Percentiles rank a stretch among this genome's conserved stretches.
phyloP scores from a whole-genome alignment of 1,139 yeast genomes.

The Hemisphaericaspora xylofermentans region DNA sequence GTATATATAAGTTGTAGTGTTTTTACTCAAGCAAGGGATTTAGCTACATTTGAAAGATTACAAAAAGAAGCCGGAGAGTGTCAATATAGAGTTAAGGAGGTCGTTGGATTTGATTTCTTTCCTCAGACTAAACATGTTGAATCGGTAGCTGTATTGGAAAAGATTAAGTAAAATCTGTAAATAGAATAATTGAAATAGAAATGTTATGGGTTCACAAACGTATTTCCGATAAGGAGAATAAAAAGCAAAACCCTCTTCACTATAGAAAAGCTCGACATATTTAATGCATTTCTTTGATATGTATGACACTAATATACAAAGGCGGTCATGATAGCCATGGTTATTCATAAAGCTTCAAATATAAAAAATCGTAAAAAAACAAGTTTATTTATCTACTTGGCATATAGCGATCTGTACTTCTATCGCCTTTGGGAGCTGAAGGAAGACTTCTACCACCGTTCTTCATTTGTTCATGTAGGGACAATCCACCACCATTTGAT shows the following conservation, averaged over 20 bases:
- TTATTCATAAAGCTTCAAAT: no score
- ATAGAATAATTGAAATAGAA: no score
- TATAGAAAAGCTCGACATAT: no score
- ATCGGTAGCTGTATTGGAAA: conserved; percentile 39
- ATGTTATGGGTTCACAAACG: no score
- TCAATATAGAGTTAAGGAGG: conserved; percentile 29
- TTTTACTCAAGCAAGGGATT: conserved; percentile 48
- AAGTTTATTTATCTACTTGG: neutral
- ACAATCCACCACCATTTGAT: neutral
- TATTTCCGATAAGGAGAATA: no score
- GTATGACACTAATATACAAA: no score
- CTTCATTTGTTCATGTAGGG: conserved; percentile 1
- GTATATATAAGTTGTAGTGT: conserved; percentile 48
- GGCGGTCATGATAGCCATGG: no score
- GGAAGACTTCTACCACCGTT: conserved; percentile 1
- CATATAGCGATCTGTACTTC: neutral
- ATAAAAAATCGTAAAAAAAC: no score
- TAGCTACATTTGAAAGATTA: conserved; percentile 27
- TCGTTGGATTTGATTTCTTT: conserved; percentile 47
- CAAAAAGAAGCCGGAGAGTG: conserved; percentile 15
- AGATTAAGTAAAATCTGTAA: conserved; percentile 1
- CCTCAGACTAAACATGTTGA: conserved; percentile 52
- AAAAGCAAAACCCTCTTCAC: no score
- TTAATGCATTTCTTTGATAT: no score
- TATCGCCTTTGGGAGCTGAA: neutral